Evolutionary conservation across 1,284 basidiomycete genomes (phyloP), one percentile per base, ranked within the genome.

Genomic region (Leccinum holopus): DNA sequence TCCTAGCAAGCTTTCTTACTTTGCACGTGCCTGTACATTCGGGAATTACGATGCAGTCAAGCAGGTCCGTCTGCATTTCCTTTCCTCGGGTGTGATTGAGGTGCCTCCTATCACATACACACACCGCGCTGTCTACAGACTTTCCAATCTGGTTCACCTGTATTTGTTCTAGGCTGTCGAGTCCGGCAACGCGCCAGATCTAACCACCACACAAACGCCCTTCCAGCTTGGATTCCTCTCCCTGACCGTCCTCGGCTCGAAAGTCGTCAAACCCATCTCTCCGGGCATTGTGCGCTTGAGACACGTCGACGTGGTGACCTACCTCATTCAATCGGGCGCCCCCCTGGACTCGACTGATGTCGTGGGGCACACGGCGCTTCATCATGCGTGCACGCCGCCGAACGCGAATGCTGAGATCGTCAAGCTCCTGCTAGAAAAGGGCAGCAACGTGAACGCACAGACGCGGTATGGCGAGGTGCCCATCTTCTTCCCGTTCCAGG

Each of bases 391-490:
- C 5, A 78, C 76, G 35, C 71, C 71, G 0, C 70, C 71, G 0
- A 28, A 58, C 1, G 68, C 71, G 1, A 66, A 74, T 44, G 63
- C 69, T 5, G 69, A 75, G n/a, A 67, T 83, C 12, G 70, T 74
- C 0, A 75, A 74, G 11, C 62, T 75, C 12, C 73, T 86, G 30
- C 63, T 85, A 18, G 70, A 77, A 61, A 69, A 70, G 10, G 80
- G 81, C 5, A 83, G 82, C 3, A 73, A 83, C 62, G 75, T 78
- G 7, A 77, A 84, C 63, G 72, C 74, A 8, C 80, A 76, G 62
- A 81, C 81, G 61, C 77, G 79, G 21, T 84, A 80, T 58, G 83
- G 84, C 5, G 77, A 78, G 59, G 76, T 81, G 0, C 74, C 83
- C 0, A 62, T 85, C 12, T 69, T 76, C 30, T 72, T 73, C 5